Conservation (phyloP, 2,329 filamentous ascomycete species). For the Ophiognomonia clavigignenti-juglandacearum region DNA sequence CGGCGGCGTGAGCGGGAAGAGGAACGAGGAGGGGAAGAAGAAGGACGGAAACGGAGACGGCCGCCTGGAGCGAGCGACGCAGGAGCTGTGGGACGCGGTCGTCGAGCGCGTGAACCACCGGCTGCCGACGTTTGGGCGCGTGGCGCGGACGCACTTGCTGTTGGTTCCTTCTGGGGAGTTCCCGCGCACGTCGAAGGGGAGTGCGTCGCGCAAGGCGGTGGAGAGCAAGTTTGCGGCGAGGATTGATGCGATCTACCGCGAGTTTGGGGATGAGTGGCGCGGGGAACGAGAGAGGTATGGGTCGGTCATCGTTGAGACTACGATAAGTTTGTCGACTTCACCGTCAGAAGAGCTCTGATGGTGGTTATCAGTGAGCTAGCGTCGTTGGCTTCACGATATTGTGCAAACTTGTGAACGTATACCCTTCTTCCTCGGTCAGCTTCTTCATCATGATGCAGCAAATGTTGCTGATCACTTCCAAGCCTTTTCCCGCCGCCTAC, state of each 20-base stretch:
- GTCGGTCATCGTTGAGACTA: constrained; percentile 8
- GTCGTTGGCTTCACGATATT: too few species aligned
- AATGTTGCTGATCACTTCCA: too few species aligned
- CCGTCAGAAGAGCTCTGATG: background rate
- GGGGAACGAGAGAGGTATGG: constrained; percentile 6
- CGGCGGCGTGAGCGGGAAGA: background rate
- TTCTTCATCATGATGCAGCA: too few species aligned
- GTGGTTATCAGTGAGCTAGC: too few species aligned
- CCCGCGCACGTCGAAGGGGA: constrained; percentile 11
- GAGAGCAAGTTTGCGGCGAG: constrained; percentile 4
- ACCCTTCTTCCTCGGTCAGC: too few species aligned
- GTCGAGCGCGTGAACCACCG: constrained; percentile 1
- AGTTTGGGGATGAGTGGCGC: constrained; percentile 8
- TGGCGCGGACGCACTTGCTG: constrained; percentile 6
- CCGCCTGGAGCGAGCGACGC: background rate
- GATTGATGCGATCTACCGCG: constrained; percentile 3
- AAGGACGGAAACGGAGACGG: too few species aligned
- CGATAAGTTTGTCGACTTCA: background rate
- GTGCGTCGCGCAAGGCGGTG: constrained; percentile 6
- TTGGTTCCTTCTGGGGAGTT: constrained; percentile 3
- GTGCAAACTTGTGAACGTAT: too few species aligned
- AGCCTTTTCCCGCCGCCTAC: too few species aligned
- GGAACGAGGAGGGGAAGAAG: too few species aligned
- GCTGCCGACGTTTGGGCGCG: constrained; percentile 2
- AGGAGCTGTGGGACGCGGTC: constrained; percentile 11